Evolutionary conservation across 768 basidiomycete species (phyloP).

Genomic region (Sarcomyxa edulis): DNA sequence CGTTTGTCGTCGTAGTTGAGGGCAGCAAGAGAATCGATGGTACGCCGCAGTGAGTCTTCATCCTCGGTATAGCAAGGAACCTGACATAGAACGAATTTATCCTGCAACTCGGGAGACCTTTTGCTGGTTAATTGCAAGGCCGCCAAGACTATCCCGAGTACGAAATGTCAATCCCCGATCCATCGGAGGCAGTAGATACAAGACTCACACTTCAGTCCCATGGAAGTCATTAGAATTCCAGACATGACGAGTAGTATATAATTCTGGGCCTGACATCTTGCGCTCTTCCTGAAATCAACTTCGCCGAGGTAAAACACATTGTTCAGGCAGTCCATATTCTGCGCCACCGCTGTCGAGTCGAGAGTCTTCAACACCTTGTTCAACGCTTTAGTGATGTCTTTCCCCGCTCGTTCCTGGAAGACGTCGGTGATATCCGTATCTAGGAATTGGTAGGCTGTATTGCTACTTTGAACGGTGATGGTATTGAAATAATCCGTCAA

Average conservation of each 20-base stretch:
- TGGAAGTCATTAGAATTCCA: slow-evolving; percentile 71
- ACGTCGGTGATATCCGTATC: slow-evolving; percentile 55
- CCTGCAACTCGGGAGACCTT: slow-evolving; percentile 79
- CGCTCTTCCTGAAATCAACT: slow-evolving; percentile 71
- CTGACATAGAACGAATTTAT: slow-evolving; percentile 93
- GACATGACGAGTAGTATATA: slow-evolving; percentile 75
- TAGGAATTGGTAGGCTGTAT: slow-evolving; percentile 60
- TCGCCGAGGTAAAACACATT: slow-evolving; percentile 75
- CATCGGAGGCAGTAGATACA: slow-evolving; percentile 1
- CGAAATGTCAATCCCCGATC: slow-evolving; percentile 9
- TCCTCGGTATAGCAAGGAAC: slow-evolving; percentile 96
- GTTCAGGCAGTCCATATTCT: slow-evolving; percentile 67
- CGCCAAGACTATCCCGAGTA: slow-evolving; percentile 64
- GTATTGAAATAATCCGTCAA: slow-evolving; percentile 86
- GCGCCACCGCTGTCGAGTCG: slow-evolving; percentile 34
- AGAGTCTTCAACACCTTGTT: slow-evolving; percentile 52
- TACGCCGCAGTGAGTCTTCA: slow-evolving; percentile 87
- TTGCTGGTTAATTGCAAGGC: slow-evolving; percentile 84
- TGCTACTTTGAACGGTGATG: slow-evolving; percentile 38
- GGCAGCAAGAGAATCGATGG: slow-evolving; percentile 86
- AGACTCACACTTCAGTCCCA: slow-evolving; percentile 79
- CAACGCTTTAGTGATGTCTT: slow-evolving; percentile 72
- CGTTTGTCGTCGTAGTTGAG: slow-evolving; percentile 95
- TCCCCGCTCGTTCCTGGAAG: slow-evolving; percentile 78
- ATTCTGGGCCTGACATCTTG: slow-evolving; percentile 83